Base-by-base conservation (phyloP, 164 flowering plant species). In the Liriodendron chinense region DNA sequence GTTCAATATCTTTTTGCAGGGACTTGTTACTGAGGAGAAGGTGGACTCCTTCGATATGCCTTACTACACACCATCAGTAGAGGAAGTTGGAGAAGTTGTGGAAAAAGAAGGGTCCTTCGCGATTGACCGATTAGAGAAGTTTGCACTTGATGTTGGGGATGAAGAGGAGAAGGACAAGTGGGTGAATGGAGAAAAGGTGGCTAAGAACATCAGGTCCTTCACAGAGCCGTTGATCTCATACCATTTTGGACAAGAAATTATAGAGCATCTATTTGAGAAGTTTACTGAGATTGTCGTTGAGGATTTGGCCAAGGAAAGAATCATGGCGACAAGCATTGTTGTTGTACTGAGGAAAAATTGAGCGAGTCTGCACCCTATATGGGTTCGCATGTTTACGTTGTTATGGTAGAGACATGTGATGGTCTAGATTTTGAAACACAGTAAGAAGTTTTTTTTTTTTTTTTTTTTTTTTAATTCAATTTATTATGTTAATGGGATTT, bases 101-200 rank as follows among this genome's bases (percentile, higher is more conserved):
- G 47, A 85, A 49, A 81, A 71, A 21, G 86, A 85, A 74, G 88
- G 89, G 7, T 88, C 90, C 0, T 88, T 88, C 49, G n/a, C 5
- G 1, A 25, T 85, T 1, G 80, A 79, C n/a, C 75, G 78, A 1
- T 34, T 83, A 1, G 85, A 87, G 69, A 65, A 63, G 0, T 63
- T 82, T 56, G 83, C 83, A 53, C 34, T 85, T 87, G 86, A 85
- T 34, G 85, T 70, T 25, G 76, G 75, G 88, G 86, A 86, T 34
- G 85, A 70, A 28, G 76, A 75, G 23, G 50, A 28, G 1, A 23
- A 12, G 10, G 68, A 53, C 2, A 56, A 1, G 2, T 9, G 1
- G 47, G 23, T 2, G 14, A 56, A 23, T n/a, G 79, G 59, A 24
- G 25, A 6, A 23, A 57, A 57, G 50, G 6, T 28, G 9, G 66